Conservation (phyloP, 768 basidiomycete species). For the Agaricus blazei region DNA sequence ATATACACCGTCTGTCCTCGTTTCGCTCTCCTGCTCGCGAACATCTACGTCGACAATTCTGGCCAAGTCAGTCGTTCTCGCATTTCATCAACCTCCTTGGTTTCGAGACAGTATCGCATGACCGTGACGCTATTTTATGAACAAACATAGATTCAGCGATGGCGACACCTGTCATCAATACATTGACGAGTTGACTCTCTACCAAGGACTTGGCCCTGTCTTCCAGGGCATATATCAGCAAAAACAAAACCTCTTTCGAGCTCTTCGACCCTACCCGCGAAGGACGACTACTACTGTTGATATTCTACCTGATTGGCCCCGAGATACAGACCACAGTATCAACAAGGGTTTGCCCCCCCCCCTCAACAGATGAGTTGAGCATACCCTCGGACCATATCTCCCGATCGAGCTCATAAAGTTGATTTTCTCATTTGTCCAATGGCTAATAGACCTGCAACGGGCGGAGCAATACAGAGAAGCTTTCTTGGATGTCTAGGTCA, state of each 20-base stretch:
- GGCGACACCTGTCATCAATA: conserved; percentile 45
- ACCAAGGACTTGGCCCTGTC: conserved; percentile 31
- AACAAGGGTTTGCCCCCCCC: conserved; percentile 38
- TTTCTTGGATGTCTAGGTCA: conserved; percentile 27
- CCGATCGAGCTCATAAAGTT: conserved; percentile 41
- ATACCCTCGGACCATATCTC: conserved; percentile 28
- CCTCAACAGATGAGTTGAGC: conserved; percentile 39
- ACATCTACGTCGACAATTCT: conserved; percentile 29
- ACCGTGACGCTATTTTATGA: conserved; percentile 42
- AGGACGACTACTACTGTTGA: conserved; percentile 38
- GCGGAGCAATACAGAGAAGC: conserved; percentile 26
- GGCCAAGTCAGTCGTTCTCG: conserved; percentile 30
- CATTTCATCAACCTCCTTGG: conserved; percentile 50
- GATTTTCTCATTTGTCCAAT: conserved; percentile 32
- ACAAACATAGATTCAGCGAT: conserved; percentile 43
- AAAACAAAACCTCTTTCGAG: conserved; percentile 28
- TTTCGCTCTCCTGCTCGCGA: conserved; percentile 41
- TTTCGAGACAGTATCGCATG: conserved; percentile 41
- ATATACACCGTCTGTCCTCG: conserved; percentile 34
- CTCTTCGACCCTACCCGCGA: conserved; percentile 34
- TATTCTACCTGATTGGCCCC: conserved; percentile 46
- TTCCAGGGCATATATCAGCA: conserved; percentile 59
- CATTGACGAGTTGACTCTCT: conserved; percentile 35
- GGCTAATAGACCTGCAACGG: conserved; percentile 33
- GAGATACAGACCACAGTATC: conserved; percentile 35